A percentile compares a stretch with the other conserved stretches of the same genome.
Evolutionary conservation across 1,284 basidiomycete species (phyloP).

Genomic region (Phellopilus nigrolimitatus): DNA sequence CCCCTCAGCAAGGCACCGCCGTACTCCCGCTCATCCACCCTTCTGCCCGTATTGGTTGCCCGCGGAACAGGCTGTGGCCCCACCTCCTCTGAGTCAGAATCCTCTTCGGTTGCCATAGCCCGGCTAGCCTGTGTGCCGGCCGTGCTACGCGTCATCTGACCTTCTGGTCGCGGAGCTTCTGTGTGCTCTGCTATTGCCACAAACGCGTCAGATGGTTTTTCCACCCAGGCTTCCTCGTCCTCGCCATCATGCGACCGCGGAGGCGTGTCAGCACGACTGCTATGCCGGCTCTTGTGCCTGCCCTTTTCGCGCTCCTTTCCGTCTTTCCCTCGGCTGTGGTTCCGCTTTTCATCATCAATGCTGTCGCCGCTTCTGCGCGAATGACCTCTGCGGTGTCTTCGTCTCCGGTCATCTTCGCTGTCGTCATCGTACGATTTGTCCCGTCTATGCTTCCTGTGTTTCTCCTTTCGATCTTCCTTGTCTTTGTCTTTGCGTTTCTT

Average conservation of each 20-base stretch:
- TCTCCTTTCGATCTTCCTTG: slow-evolving; percentile 27
- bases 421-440: slow-evolving; percentile 17
- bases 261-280: slow-evolving; percentile 29
- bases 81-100: slow-evolving; percentile 42
- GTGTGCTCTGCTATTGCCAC: slow-evolving; percentile 16
- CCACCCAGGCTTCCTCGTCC: slow-evolving; percentile 69
- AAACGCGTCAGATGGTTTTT: slow-evolving; percentile 44
- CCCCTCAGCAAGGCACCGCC: slow-evolving; percentile 86
- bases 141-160: slow-evolving; percentile 1
- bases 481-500: slow-evolving; percentile 49
- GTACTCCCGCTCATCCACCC: slow-evolving; percentile 73
- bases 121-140: slow-evolving; percentile 25
- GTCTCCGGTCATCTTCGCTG: slow-evolving; percentile 19
- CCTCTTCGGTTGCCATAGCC: slow-evolving; percentile 24
- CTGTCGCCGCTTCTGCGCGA: slow-evolving; percentile 20
- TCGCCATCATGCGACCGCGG: slow-evolving; percentile 31
- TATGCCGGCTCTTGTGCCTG: slow-evolving; percentile 26
- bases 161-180: neutral
- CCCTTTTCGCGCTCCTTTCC: slow-evolving; percentile 27
- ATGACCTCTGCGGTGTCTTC: slow-evolving; percentile 11
- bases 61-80: slow-evolving; percentile 55
- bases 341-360: slow-evolving; percentile 21
- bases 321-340: slow-evolving; percentile 28
- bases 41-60: slow-evolving; percentile 37
- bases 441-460: slow-evolving; percentile 30